Base-by-base conservation (phyloP, 176 grass and related monocot genomes). In the Carex scoparia region DNA sequence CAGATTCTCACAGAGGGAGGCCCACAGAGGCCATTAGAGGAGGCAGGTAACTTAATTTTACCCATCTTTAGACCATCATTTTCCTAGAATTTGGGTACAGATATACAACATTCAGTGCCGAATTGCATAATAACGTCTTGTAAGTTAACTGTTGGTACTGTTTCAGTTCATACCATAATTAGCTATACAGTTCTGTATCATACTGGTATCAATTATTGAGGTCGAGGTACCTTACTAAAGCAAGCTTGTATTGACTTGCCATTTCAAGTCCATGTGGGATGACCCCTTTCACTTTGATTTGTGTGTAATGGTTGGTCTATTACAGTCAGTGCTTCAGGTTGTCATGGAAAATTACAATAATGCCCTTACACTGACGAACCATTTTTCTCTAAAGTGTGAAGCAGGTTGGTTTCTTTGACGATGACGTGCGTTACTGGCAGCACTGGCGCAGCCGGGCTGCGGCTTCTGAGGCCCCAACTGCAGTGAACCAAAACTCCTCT, bases 361-460 rank as follows among this genome's bases (percentile, higher is more conserved):
- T 53, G 46, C 12, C 27, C 38, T 65, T 53, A 51, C 14, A 49
- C 61, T 54, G 81, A 77, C 28, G 48, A 79, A 84, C 48, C 84
- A 40, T 90, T 74, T 74, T 31, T 87, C 71, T 81, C 62, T 81
- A 64, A 92, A 99, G 96, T 95, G 96, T 99, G 86, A 99, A 99
- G 87, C 96, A 99, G 93, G 88, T 99, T 86, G 87, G 80, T 76
- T 99, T 99, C 87, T 99, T 94, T 69, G 96, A 99, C 62, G 96
- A 99, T 27, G 96, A 95, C 86, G 88, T 94, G 49, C 90, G 93
- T 33, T 99, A 92, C 87, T 99, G 96, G 96, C 93, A 99, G 89
- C 91, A 95, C 84, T 99, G 96, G 96, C 81, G 90, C 37, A 94
- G 95, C 64, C 90, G 93, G 35, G 87, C 96, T 89, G 93, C 93